Evolutionary conservation across 805 yeast species (phyloP).

Genomic region (Pichia ethanolica): DNA sequence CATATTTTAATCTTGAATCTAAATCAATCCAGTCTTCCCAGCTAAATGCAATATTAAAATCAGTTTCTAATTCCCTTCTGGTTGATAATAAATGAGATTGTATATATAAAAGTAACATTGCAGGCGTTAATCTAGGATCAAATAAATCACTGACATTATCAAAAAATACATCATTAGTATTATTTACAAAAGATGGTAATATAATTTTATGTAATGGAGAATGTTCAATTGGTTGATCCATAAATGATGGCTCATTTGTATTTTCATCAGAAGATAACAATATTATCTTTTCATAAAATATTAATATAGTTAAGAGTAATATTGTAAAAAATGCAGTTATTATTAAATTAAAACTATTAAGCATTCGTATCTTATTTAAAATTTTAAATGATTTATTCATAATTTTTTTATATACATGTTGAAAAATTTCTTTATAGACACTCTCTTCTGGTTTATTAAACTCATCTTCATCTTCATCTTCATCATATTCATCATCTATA

Average conservation of each 20-base stretch:
- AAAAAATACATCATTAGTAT: neutral
- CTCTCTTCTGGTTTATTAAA: slow-evolving; percentile 1
- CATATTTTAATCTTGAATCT: slow-evolving; percentile 17
- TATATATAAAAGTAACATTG: slow-evolving; percentile 10
- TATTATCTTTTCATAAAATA: neutral
- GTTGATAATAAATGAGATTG: slow-evolving; percentile 4
- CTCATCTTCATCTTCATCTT: slow-evolving; percentile 2
- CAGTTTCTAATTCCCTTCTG: slow-evolving; percentile 1
- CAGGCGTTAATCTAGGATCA: slow-evolving; percentile 15
- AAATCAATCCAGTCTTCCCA: slow-evolving; percentile 29
- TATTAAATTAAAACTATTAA: neutral
- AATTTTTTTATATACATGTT: neutral
- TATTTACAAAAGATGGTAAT: slow-evolving; percentile 4
- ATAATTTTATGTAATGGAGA: slow-evolving; percentile 11
- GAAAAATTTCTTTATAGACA: slow-evolving; percentile 2
- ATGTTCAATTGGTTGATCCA: neutral
- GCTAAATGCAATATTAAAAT: slow-evolving; percentile 20
- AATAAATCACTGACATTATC: slow-evolving; percentile 1
- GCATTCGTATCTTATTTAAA: neutral
- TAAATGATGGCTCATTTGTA: slow-evolving; percentile 1
- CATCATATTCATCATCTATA: neutral
- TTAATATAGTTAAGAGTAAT: neutral
- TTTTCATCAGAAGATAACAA: neutral
- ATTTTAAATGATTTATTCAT: neutral
- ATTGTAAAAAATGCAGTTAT: neutral